Conservation (phyloP, 1,284 basidiomycete genomes). For the Cystobasidium sp. region DNA sequence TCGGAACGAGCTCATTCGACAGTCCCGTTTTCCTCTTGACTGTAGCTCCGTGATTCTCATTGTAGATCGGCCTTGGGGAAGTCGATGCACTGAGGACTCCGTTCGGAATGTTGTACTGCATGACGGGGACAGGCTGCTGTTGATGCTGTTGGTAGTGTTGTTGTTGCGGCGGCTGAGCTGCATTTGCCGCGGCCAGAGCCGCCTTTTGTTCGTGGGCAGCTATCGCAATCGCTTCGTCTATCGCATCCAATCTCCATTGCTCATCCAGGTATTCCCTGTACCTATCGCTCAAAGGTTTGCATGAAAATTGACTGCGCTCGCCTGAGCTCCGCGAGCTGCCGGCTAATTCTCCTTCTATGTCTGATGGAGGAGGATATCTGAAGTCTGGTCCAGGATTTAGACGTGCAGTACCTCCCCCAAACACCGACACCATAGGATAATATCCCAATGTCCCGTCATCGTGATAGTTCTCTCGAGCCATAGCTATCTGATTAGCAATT, state of each 20-base stretch:
- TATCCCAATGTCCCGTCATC: slow-evolving; percentile 97
- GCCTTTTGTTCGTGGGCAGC: slow-evolving; percentile 1
- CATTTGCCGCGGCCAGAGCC: not conserved
- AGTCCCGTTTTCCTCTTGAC: slow-evolving; percentile 28
- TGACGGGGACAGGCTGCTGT: not conserved
- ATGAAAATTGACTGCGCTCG: slow-evolving; percentile 53
- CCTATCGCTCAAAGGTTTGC: slow-evolving; percentile 76
- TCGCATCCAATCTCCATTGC: slow-evolving; percentile 69
- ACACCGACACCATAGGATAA: slow-evolving; percentile 91
- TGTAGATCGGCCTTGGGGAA: slow-evolving; percentile 13
- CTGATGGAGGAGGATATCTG: slow-evolving; percentile 68
- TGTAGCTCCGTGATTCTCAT: not conserved
- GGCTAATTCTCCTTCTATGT: slow-evolving; percentile 69
- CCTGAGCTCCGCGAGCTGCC: slow-evolving; percentile 48
- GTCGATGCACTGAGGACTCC: slow-evolving; percentile 8
- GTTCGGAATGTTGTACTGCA: not conserved
- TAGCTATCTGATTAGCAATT: slow-evolving; percentile 46
- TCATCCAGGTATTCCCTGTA: slow-evolving; percentile 77
- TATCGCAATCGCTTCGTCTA: slow-evolving; percentile 32
- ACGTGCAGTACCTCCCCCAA: slow-evolving; percentile 81
- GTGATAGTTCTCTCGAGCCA: slow-evolving; percentile 68
- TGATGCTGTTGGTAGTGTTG: not conserved
- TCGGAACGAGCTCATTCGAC: slow-evolving; percentile 31
- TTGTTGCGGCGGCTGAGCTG: not conserved
- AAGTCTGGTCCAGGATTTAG: slow-evolving; percentile 90